A percentile compares a stretch with the other conserved stretches of the same genome.
phyloP scores from a whole-genome alignment of 108 stramenopile species.

The Schizochytrium sp. region DNA sequence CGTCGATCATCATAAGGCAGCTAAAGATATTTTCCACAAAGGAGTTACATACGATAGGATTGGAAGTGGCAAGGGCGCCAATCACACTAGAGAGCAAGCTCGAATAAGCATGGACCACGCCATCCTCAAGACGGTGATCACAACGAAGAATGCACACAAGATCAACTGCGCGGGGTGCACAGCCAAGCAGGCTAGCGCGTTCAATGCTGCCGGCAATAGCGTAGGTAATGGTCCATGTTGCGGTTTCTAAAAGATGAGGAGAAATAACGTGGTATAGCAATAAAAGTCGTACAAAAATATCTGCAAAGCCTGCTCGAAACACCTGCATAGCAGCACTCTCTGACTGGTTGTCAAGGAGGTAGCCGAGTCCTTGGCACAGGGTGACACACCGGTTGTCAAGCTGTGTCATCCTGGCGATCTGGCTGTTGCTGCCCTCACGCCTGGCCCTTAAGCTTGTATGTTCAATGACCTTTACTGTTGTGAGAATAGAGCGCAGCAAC shows the following conservation, averaged over 20 bases:
- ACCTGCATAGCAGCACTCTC: not conserved
- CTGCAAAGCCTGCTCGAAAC: not conserved
- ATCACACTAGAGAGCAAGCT: slow-evolving; percentile 30
- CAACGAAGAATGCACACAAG: not conserved
- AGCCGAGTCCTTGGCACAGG: slow-evolving; percentile 26
- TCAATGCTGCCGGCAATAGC: slow-evolving; percentile 22
- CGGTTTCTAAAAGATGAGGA: slow-evolving; percentile 9
- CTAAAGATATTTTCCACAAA: not conserved
- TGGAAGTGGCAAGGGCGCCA: not conserved
- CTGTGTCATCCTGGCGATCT: not conserved
- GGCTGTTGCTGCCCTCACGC: not conserved
- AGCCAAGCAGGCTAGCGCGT: not conserved
- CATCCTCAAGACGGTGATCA: not conserved
- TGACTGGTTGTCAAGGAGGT: not conserved
- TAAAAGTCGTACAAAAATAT: slow-evolving; percentile 1
- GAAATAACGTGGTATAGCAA: not conserved
- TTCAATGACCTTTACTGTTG: not conserved
- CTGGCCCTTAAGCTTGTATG: not conserved
- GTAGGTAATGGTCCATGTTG: slow-evolving; percentile 20
- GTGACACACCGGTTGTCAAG: slow-evolving; percentile 43
- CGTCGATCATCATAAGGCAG: not conserved
- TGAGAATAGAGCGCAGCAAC: not conserved
- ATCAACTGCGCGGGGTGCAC: not conserved
- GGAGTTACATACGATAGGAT: not conserved
- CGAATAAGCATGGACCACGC: slow-evolving; percentile 13